Conservation (phyloP, 495 filamentous ascomycete species). For the Xylaria sp. region DNA sequence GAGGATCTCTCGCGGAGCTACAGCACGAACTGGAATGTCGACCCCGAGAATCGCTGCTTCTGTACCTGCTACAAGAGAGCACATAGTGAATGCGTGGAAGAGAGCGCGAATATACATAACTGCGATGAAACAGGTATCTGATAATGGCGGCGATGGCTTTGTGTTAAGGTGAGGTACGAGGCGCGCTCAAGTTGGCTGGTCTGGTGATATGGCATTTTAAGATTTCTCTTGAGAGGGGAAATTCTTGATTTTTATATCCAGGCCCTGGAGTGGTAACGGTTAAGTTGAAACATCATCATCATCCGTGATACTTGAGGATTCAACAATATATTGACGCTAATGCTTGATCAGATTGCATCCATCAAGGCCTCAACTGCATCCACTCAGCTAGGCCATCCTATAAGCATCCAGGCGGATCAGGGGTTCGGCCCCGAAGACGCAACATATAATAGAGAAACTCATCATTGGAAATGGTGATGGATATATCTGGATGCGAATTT, state of each 20-base stretch:
- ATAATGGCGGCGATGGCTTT: neutral
- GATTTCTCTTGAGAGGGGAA: neutral
- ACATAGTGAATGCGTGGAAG: constrained; percentile 5
- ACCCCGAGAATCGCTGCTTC: neutral
- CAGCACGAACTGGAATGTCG: neutral
- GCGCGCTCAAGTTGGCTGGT: neutral
- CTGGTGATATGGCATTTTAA: neutral
- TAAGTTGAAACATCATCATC: neutral
- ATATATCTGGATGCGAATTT: neutral
- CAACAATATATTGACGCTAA: neutral
- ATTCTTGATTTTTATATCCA: neutral
- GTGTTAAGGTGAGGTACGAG: neutral
- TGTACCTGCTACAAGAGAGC: neutral
- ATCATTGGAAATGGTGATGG: neutral
- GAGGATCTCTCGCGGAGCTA: neutral
- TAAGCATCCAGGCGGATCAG: neutral
- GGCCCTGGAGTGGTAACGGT: neutral
- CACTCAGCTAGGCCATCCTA: neutral
- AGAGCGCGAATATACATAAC: neutral
- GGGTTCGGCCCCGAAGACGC: neutral
- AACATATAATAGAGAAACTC: neutral
- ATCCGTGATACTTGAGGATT: neutral
- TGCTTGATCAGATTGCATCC: neutral
- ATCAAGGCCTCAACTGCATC: neutral
- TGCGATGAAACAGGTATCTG: neutral